phyloP scores from a whole-genome alignment of 768 basidiomycete genomes.

The Leccinellum rugosiceps region DNA sequence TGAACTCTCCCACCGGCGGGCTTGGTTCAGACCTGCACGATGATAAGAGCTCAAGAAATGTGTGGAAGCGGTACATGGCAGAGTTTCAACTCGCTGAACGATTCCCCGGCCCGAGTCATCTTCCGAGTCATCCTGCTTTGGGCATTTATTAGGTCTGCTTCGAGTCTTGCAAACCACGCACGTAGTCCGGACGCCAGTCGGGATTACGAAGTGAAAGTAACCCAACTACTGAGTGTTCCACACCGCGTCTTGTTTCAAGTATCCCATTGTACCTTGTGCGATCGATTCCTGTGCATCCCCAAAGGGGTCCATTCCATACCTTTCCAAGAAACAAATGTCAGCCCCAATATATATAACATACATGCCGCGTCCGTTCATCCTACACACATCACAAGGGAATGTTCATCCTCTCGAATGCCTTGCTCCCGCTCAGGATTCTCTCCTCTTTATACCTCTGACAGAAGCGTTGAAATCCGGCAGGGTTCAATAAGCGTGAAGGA shows the following conservation, averaged over 20 bases:
- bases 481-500: conserved; percentile 14
- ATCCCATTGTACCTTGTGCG: background rate
- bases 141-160: background rate
- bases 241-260: background rate
- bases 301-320: background rate
- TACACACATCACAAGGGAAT: conserved; percentile 17
- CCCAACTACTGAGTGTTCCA: background rate
- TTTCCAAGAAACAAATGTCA: background rate
- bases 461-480: conserved; percentile 24
- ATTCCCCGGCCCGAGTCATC: too few species aligned
- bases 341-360: background rate
- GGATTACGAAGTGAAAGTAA: background rate
- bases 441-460: conserved; percentile 24
- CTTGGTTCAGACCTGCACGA: too few species aligned
- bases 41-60: too few species aligned
- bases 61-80: too few species aligned
- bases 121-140: background rate
- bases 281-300: background rate
- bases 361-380: background rate
- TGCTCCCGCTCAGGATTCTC: conserved; percentile 6
- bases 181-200: background rate
- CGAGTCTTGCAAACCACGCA: background rate
- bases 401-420: conserved; percentile 13
- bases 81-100: too few species aligned
- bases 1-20: too few species aligned